Conservation (phyloP, 805 yeast genomes). For the Barnettozyma populi region DNA sequence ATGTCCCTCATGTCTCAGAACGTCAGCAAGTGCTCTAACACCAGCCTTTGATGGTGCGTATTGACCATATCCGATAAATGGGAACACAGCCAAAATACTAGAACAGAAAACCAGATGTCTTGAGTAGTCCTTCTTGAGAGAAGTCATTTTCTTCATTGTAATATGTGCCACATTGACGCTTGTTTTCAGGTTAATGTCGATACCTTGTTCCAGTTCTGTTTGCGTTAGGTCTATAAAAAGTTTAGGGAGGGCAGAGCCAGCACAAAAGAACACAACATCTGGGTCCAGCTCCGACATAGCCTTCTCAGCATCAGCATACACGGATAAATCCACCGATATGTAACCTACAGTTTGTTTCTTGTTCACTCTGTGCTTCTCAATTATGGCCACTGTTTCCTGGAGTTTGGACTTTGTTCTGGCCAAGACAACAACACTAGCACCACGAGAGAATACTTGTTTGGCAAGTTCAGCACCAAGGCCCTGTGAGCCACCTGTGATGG, state of each 20-base stretch:
- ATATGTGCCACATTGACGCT: slow-evolving; percentile 69
- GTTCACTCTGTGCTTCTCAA: slow-evolving; percentile 29
- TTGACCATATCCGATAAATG: slow-evolving; percentile 86
- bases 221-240: slow-evolving; percentile 63
- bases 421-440: slow-evolving; percentile 66
- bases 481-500: slow-evolving; percentile 92
- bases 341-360: slow-evolving; percentile 28
- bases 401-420: slow-evolving; percentile 71
- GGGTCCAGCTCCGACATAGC: slow-evolving; percentile 47
- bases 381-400: slow-evolving; percentile 39
- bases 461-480: slow-evolving; percentile 87
- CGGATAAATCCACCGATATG: slow-evolving; percentile 60
- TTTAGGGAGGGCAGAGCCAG: slow-evolving; percentile 81
- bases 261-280: slow-evolving; percentile 78
- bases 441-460: slow-evolving; percentile 40
- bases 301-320: slow-evolving; percentile 42
- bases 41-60: slow-evolving; percentile 91
- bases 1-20: slow-evolving; percentile 74
- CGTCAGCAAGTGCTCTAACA: slow-evolving; percentile 64
- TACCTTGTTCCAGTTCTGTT: slow-evolving; percentile 54
- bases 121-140: slow-evolving; percentile 21
- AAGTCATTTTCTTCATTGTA: slow-evolving; percentile 38
- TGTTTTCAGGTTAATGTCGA: slow-evolving; percentile 66
- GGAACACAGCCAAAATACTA: slow-evolving; percentile 75
- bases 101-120: slow-evolving; percentile 62